Evolutionary conservation across 257 asterid species (phyloP).

Genomic region (Solanum etuberosum): DNA sequence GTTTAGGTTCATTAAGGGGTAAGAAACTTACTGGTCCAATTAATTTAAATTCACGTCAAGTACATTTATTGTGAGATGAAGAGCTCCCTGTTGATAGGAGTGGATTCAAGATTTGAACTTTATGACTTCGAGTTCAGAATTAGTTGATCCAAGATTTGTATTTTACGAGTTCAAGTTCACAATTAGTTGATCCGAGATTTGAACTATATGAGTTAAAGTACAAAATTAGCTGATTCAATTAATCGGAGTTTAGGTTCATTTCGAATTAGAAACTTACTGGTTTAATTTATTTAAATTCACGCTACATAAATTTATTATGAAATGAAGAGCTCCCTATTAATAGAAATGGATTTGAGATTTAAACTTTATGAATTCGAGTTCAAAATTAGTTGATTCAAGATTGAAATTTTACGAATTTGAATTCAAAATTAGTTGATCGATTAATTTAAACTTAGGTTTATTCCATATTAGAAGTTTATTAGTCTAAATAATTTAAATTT

Average conservation of each 20-base stretch:
- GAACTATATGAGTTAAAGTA: no score
- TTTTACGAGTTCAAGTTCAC: no score
- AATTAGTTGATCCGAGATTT: neutral
- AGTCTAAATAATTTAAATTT: no score
- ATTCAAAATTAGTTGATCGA: no score
- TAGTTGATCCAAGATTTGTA: no score
- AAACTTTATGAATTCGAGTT: neutral
- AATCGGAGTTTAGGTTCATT: no score
- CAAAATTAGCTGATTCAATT: neutral
- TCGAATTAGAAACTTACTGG: rapidly evolving
- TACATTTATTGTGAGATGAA: neutral
- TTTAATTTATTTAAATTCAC: no score
- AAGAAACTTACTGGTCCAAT: neutral
- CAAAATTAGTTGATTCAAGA: no score
- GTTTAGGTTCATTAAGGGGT: no score
- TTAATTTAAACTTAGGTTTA: no score
- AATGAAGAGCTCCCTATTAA: neutral
- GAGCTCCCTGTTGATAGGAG: rapidly evolving
- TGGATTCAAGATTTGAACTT: neutral
- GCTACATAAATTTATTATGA: neutral
- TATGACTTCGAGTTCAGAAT: neutral
- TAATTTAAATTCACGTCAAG: neutral
- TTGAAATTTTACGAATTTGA: no score
- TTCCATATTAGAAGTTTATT: neutral
- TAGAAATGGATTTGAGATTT: neutral